phyloP scores from a whole-genome alignment of 805 yeast genomes.

The Spathaspora gorwiae region DNA sequence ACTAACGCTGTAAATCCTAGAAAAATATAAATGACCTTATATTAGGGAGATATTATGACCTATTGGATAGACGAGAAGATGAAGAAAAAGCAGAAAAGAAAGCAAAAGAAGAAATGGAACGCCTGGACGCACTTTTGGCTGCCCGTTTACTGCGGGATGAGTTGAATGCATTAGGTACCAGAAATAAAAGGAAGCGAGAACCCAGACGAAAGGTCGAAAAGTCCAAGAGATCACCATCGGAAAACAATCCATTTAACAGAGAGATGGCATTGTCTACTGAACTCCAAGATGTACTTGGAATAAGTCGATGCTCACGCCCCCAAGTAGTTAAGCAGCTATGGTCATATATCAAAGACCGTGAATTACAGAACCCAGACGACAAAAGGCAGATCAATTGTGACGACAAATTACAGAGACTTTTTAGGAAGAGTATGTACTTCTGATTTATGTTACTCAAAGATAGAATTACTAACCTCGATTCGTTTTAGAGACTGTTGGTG shows the following conservation, averaged over 20 bases:
- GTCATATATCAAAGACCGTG: constrained; percentile 61
- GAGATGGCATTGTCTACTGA: constrained; percentile 48
- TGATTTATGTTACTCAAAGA: not conserved
- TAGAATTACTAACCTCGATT: constrained; percentile 1
- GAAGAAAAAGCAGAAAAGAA: constrained; percentile 16
- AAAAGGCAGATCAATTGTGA: constrained; percentile 63
- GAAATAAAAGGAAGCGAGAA: constrained; percentile 10
- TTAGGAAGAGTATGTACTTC: constrained; percentile 47
- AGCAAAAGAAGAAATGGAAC: constrained; percentile 32
- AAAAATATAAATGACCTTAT: constrained; percentile 58
- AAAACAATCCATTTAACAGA: constrained; percentile 38
- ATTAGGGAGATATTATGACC: constrained; percentile 49
- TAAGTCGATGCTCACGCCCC: constrained; percentile 51
- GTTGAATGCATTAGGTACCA: constrained; percentile 15
- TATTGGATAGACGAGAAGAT: constrained; percentile 38
- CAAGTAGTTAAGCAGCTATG: constrained; percentile 67
- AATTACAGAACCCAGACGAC: constrained; percentile 65
- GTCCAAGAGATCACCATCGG: constrained; percentile 10
- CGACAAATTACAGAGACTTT: constrained; percentile 49
- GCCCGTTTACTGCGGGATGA: constrained; percentile 40
- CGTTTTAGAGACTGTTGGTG: constrained; percentile 34
- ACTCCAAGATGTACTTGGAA: constrained; percentile 45
- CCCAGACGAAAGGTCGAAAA: constrained; percentile 6
- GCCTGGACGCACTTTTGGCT: constrained; percentile 51
- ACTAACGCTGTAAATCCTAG: constrained; percentile 20